Base-by-base conservation (phyloP, 257 asterid genomes). In the Solanum commersonii region DNA sequence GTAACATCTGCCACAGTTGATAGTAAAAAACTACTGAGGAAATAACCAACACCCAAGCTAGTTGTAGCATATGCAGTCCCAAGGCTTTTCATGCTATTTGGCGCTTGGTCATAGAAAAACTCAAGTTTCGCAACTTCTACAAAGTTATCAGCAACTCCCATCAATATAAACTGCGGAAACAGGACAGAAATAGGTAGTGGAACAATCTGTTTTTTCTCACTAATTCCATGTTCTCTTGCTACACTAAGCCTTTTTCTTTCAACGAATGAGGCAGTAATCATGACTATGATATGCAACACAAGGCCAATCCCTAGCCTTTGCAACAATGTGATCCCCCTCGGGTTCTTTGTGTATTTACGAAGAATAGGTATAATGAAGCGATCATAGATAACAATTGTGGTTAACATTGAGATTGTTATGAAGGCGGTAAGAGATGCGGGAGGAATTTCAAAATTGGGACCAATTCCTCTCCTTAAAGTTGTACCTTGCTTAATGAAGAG, bases 71-170 rank as follows among this genome's bases (percentile, higher is more conserved):
- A 96, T 1, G 98, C 92, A 0, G 98, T 90, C 22, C 98, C 98
- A 0, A 96, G 93, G 15, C 98, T 95, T 88, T 96, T 95, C 98
- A 95, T 94, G 11, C 94, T 93, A 72, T 93, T 91, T 2, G 98
- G 98, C 1, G 98, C 98, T 14, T 94, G 98, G 12, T 95, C 98
- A 15, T 95, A 95, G 90, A 95, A 95, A 72, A 95, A 93, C 88
- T 95, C 98, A 2, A 94, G 88, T 84, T 94, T 95, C 0, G 95
- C 96, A 23, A 94, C 96, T 29, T 94, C 98, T 78, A 93, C 60
- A 60, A 94, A 95, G 79, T 88, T 90, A 70, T 95, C 98, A 1
- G 98, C 94, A 16, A 91, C 86, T 13, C 98, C 98, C 93, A 92
- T 86, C 4, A 95, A 85, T 9, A 90, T 92, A 42, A 95, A 94